A percentile compares a stretch with the other conserved stretches of the same genome.
phyloP scores from a whole-genome alignment of 1,139 yeast genomes.

The Lodderomyces orthopsilosis region DNA sequence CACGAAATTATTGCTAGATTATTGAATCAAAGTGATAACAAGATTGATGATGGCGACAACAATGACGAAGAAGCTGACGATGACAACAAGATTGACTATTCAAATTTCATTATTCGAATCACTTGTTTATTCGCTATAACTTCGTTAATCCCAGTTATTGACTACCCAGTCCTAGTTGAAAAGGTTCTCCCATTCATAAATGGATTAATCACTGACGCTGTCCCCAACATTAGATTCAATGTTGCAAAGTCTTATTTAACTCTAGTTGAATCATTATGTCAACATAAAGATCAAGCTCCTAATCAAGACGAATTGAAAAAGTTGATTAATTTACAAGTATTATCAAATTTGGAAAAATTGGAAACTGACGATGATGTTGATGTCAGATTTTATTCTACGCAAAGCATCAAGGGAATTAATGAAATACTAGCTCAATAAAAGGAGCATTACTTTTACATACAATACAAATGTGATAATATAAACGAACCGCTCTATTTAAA shows the following conservation, averaged over 20 bases:
- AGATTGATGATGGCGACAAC: conserved; percentile 27
- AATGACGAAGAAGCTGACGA: conserved; percentile 29
- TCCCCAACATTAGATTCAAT: conserved; percentile 93
- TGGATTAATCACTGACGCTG: conserved; percentile 70
- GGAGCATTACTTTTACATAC: not conserved
- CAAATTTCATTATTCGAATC: conserved; percentile 83
- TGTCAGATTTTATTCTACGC: conserved; percentile 80
- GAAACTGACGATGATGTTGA: conserved; percentile 78
- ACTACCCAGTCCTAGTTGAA: conserved; percentile 53
- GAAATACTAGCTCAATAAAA: conserved; percentile 16
- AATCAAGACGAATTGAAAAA: conserved; percentile 28
- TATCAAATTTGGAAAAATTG: conserved; percentile 65
- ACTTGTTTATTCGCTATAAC: conserved; percentile 89
- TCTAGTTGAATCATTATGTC: conserved; percentile 49
- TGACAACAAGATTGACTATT: conserved; percentile 44
- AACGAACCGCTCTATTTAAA: not conserved
- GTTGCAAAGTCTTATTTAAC: conserved; percentile 81
- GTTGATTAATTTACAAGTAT: conserved; percentile 53
- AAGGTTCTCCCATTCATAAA: conserved; percentile 79
- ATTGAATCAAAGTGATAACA: conserved; percentile 29
- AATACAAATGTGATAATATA: not conserved
- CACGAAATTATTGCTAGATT: conserved; percentile 77
- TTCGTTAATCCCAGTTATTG: conserved; percentile 68
- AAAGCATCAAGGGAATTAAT: conserved; percentile 47
- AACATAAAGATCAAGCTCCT: conserved; percentile 16